These are phyloP conservation scores for Turritis glabra DNA, from an alignment of 345 rosid species.

Conservation along the genomic window DNA sequence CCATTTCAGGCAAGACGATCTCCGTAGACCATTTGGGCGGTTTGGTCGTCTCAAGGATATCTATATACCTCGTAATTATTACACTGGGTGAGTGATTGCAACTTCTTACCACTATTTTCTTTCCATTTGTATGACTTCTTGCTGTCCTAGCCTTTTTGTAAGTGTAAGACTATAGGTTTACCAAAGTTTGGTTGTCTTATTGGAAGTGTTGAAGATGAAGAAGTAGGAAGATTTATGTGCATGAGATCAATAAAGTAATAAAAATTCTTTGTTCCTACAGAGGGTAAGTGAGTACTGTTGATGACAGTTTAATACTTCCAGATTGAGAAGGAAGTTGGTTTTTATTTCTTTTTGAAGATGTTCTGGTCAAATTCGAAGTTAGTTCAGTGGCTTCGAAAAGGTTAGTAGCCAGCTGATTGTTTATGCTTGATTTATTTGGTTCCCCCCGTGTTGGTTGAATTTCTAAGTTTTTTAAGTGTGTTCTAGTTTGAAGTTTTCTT, in stretches of 20 bases:
- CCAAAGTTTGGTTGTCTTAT: constrained; percentile 65
- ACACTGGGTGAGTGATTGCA: constrained; percentile 65
- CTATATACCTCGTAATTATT: constrained; percentile 86
- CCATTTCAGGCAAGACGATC: constrained; percentile 72
- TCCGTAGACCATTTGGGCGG: constrained; percentile 70
- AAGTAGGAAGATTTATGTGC: constrained; percentile 32
- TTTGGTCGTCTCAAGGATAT: constrained; percentile 89
- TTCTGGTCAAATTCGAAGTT: constrained; percentile 52
- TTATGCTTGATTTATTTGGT: constrained; percentile 36
- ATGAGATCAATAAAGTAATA: constrained; percentile 62
- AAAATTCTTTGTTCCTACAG: constrained; percentile 40
- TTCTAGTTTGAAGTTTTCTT: not conserved
- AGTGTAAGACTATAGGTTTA: constrained; percentile 44
- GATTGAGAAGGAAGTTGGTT: constrained; percentile 52
- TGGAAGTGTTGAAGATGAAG: constrained; percentile 73
- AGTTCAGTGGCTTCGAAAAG: constrained; percentile 52
- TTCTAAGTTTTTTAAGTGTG: not conserved
- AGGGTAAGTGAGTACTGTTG: constrained; percentile 47
- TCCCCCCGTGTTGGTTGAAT: not conserved
- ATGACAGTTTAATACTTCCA: constrained; percentile 50
- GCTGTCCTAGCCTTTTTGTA: not conserved
- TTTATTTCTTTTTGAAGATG: constrained; percentile 62
- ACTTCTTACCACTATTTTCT: not conserved
- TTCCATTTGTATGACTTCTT: constrained; percentile 11
- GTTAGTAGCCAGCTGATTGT: constrained; percentile 57